Evolutionary conservation across 495 filamentous ascomycete species (phyloP), one percentile per base, ranked within the genome.

Genomic region (Trichoderma virens): DNA sequence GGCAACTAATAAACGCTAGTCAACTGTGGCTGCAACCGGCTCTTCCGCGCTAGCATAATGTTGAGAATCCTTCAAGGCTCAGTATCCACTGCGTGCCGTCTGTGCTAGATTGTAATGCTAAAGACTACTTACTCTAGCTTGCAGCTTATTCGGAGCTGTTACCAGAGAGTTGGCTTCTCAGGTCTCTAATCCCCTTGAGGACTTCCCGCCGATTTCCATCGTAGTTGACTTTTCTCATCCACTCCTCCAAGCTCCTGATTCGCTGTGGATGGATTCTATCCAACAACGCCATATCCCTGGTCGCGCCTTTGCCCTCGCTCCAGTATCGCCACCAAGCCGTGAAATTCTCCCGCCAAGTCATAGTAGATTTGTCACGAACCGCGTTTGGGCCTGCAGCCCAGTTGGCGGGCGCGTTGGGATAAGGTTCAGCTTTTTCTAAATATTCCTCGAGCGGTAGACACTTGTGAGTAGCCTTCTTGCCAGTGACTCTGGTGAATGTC

Each of bases 271-370:
- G 68, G 30, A 82, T 80, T 64, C 73, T 68, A 69, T 80, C 76
- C 47, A 82, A 62, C 25, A 80, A 34, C 16, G 60, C 56, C 62
- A 78, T 78, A 66, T 81, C 75, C 56, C 78, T 73, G 30, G 59
- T 30, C 8, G 34, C 63, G 30, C 39, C 62, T 41, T 65, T 61
- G 5, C 60, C 59, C 41, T 66, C 60, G n/a, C 59, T 20, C 59
- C 59, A 61, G 30, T 30, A 61, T 1, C 59, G 59, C 59, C 59
- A 61, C 60, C 74, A 80, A 18, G 74, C 78, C 1, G 73, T 69
- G 61, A 81, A 82, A 62, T 80, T 82, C 31, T 76, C 47, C 16
- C 66, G 65, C 27, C 72, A 65, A 3, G 69, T 79, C 68, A 80
- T 68, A 23, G 71, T 65, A 1, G 75, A 70, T 27, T 67, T 47